phyloP scores from a whole-genome alignment of 2,329 filamentous ascomycete species.

The Botrytis porri region DNA sequence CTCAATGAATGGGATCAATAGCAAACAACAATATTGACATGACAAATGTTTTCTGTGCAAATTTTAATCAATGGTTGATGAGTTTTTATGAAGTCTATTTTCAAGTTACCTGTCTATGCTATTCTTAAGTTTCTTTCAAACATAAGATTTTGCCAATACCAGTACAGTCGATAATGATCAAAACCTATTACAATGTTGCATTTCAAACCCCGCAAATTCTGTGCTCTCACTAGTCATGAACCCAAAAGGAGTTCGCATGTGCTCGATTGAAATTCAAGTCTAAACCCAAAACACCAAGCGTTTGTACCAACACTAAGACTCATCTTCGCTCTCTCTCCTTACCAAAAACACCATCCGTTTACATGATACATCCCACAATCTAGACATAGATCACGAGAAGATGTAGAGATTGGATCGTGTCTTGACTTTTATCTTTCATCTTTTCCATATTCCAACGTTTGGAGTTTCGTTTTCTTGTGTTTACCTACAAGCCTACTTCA shows the following conservation, averaged over 20 bases:
- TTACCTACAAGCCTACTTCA: too few relatives aligned
- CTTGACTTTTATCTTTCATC: too few relatives aligned
- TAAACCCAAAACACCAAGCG: neutral
- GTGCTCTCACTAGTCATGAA: neutral
- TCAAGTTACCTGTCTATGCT: neutral
- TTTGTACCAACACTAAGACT: neutral
- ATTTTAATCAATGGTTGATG: neutral
- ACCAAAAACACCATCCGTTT: too few relatives aligned
- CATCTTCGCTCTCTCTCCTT: neutral
- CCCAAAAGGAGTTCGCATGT: neutral
- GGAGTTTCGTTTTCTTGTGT: too few relatives aligned
- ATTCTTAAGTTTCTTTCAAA: neutral
- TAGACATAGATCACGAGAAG: too few relatives aligned
- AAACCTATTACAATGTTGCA: neutral
- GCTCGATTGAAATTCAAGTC: neutral
- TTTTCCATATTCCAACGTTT: too few relatives aligned
- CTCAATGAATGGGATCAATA: slow-evolving; percentile 36
- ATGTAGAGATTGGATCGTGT: too few relatives aligned
- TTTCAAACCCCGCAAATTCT: neutral
- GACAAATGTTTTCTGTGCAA: slow-evolving; percentile 12
- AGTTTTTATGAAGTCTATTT: neutral
- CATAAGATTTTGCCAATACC: neutral
- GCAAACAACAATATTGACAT: slow-evolving; percentile 32
- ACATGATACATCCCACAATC: too few relatives aligned
- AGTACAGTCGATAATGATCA: neutral